Evolutionary conservation across 495 filamentous ascomycete genomes (phyloP), one percentile per base, ranked within the genome.

Genomic region (Parathielavia appendiculata): DNA sequence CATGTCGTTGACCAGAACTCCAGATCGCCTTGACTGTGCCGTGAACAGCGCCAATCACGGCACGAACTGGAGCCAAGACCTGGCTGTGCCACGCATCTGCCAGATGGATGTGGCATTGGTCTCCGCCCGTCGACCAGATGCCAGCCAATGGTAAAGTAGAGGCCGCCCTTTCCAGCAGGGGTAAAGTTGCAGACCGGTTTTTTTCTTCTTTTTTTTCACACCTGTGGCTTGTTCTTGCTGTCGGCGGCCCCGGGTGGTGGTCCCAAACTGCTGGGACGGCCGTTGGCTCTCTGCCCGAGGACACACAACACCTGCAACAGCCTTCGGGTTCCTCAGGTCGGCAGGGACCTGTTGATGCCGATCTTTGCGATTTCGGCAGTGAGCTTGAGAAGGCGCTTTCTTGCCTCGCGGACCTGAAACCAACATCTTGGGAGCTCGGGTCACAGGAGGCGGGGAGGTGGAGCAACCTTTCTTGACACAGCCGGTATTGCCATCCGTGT

Each of bases 241-340:
- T 60, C 58, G 58, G 58, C 58, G 36, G 35, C 51, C 51, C 58
- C 58, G 58, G 49, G 32, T 35, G 34, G 13, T 20, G 5, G 30
- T 52, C 39, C 58, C 58, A 56, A 30, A 55, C 26, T 26, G 51
- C 22, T 51, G 58, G 58, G 19, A 52, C 45, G 20, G 26, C 50
- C 51, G 49, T 54, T 52, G 12, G 47, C 8, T 26, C 17, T 20
- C 17, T 8, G 40, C 39, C 1, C 56, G 20, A 32, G 14, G 22
- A 30, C 47, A 34, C 14, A 43, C 55, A n/a, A n/a, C n/a, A n/a
- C n/a, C n/a, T 9, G 23, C 38, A n/a, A 35, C 16, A 26, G 2
- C 47, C 9, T 23, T n/a, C 35, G 13, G 35, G 14, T 4, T 19
- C 39, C n/a, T 44, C 30, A 43, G 38, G 38, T 53, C 19, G 22